Conservation (phyloP, 495 filamentous ascomycete species). For the Penicillium cinerascens region DNA sequence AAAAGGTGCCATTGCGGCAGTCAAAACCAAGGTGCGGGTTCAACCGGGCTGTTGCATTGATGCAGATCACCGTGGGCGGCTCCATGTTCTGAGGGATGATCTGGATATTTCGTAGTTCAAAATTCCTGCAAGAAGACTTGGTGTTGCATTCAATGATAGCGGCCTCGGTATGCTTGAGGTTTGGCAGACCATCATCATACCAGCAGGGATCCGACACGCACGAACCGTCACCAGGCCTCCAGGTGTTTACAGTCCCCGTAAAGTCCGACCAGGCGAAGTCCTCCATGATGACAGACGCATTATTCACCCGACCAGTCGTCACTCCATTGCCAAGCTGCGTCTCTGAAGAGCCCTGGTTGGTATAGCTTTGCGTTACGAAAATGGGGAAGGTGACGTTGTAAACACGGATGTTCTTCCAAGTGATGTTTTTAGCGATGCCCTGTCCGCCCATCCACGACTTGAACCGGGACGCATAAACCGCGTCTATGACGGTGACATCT, state of each 20-base stretch:
- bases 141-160: slow-evolving; percentile 40
- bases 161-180: slow-evolving; percentile 36
- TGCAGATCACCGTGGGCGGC: slow-evolving; percentile 27
- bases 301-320: slow-evolving; percentile 17
- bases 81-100: slow-evolving; percentile 33
- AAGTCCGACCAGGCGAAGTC: slow-evolving; percentile 40
- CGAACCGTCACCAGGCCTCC: slow-evolving; percentile 36
- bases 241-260: slow-evolving; percentile 39
- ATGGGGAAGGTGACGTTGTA: slow-evolving; percentile 47
- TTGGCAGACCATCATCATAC: slow-evolving; percentile 33
- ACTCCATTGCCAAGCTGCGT: slow-evolving; percentile 16
- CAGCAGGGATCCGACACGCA: slow-evolving; percentile 42
- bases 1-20: slow-evolving; percentile 35
- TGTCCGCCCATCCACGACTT: slow-evolving; percentile 42
- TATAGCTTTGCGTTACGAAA: slow-evolving; percentile 42
- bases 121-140: slow-evolving; percentile 32
- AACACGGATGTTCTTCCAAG: slow-evolving; percentile 39
- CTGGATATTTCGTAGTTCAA: slow-evolving; percentile 26
- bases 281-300: slow-evolving; percentile 34
- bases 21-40: slow-evolving; percentile 35
- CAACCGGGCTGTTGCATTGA: slow-evolving; percentile 32
- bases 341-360: slow-evolving; percentile 31
- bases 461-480: slow-evolving; percentile 40
- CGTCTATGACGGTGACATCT: slow-evolving; percentile 37
- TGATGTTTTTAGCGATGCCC: slow-evolving; percentile 39